Evolutionary conservation across 169 alveolate genomes (phyloP).

Genomic region (Plasmodium blacklocki): DNA sequence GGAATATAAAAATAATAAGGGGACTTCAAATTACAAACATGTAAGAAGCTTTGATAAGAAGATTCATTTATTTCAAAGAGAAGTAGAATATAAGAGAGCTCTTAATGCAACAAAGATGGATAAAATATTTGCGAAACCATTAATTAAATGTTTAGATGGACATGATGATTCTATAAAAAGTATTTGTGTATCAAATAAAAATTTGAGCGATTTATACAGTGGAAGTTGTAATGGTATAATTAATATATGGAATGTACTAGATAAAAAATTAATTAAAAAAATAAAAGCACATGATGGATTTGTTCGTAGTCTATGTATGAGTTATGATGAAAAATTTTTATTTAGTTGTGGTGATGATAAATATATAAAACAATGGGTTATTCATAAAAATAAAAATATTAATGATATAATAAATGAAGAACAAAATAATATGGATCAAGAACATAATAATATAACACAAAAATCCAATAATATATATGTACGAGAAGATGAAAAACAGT

Average conservation of each 20-base stretch:
- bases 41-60: slow-evolving; percentile 65
- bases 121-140: slow-evolving; percentile 98
- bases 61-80: slow-evolving; percentile 77
- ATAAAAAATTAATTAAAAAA: slow-evolving; percentile 87
- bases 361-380: slow-evolving; percentile 84
- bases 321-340: slow-evolving; percentile 83
- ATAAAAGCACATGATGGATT: slow-evolving; percentile 95
- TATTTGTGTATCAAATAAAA: slow-evolving; percentile 72
- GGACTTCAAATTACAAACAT: slow-evolving; percentile 67
- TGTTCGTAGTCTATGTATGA: slow-evolving; percentile 92
- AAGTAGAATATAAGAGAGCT: slow-evolving; percentile 96
- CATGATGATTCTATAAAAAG: slow-evolving; percentile 97
- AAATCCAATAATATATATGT: background rate
- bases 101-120: slow-evolving; percentile 96
- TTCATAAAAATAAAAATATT: slow-evolving; percentile 75
- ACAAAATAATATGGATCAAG: background rate
- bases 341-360: slow-evolving; percentile 96
- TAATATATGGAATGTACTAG: slow-evolving; percentile 94
- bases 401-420: slow-evolving; percentile 74
- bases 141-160: slow-evolving; percentile 94
- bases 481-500: slow-evolving; percentile 11
- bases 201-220: slow-evolving; percentile 89
- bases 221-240: slow-evolving; percentile 98
- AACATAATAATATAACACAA: no score
- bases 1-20: slow-evolving; percentile 75